phyloP scores from a whole-genome alignment of 208 protist species.

The Phytomonas sp. region DNA sequence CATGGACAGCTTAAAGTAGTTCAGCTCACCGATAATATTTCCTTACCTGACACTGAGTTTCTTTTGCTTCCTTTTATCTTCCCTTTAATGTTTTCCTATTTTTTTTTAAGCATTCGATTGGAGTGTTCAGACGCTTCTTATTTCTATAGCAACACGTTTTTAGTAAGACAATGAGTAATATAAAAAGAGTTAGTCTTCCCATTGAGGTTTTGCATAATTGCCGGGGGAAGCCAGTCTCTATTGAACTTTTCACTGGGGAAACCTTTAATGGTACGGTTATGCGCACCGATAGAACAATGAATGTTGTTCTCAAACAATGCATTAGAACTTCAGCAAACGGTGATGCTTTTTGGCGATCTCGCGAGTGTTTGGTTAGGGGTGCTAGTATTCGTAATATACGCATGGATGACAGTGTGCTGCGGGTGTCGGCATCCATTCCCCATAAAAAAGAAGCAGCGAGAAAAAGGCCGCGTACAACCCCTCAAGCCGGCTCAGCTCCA shows the following conservation, averaged over 20 bases:
- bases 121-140: not conserved
- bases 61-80: too few species aligned
- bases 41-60: not conserved
- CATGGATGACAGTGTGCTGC: slow-evolving; percentile 57
- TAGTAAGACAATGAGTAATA: slow-evolving; percentile 23
- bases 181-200: slow-evolving; percentile 33
- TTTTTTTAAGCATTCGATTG: not conserved
- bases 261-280: slow-evolving; percentile 77
- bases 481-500: not conserved
- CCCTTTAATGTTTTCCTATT: slow-evolving; percentile 9
- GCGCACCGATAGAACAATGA: slow-evolving; percentile 74
- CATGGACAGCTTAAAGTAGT: not conserved
- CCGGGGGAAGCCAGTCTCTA: slow-evolving; percentile 63
- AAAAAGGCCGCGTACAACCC: not conserved
- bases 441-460: not conserved
- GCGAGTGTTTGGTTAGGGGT: slow-evolving; percentile 66
- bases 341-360: slow-evolving; percentile 54
- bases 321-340: slow-evolving; percentile 56
- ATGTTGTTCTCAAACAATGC: slow-evolving; percentile 71
- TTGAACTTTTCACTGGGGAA: slow-evolving; percentile 60
- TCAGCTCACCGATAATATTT: not conserved
- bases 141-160: not conserved
- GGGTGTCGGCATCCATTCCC: not conserved
- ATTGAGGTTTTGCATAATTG: slow-evolving; percentile 79
- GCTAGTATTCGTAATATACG: slow-evolving; percentile 69